A percentile compares a stretch with the other conserved stretches of the same genome.
Evolutionary conservation across 2,329 filamentous ascomycete genomes (phyloP).

Genomic region (Calonectria pseudoturangicola): DNA sequence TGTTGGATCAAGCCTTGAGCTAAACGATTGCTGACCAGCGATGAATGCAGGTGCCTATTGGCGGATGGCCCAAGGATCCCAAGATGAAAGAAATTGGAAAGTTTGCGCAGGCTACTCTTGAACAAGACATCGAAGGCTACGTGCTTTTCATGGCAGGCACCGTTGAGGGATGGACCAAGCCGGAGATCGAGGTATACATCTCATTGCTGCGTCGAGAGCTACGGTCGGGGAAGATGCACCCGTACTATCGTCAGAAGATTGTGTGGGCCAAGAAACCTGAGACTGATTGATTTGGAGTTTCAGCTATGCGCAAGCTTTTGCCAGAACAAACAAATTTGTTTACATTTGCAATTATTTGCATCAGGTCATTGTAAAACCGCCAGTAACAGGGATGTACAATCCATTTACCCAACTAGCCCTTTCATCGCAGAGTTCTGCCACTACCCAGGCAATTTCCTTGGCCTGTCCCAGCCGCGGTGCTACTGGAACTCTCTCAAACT

Average conservation of each 20-base stretch:
- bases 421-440: conserved; percentile 7
- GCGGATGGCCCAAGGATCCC: conserved; percentile 39
- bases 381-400: conserved; percentile 10
- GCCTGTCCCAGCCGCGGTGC: neutral
- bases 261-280: conserved; percentile 43
- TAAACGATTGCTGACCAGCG: too few species aligned
- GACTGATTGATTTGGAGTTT: neutral
- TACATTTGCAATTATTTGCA: too few species aligned
- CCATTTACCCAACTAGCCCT: conserved; percentile 11
- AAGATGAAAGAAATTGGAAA: conserved; percentile 41
- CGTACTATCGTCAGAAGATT: conserved; percentile 44
- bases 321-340: too few species aligned
- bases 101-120: conserved; percentile 43
- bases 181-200: conserved; percentile 47
- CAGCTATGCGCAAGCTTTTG: neutral
- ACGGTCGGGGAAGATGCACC: conserved; percentile 43
- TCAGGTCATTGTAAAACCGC: neutral
- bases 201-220: conserved; percentile 47
- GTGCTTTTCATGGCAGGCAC: conserved; percentile 47
- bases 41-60: conserved; percentile 40
- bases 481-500: neutral
- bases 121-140: conserved; percentile 48
- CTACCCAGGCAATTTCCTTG: neutral
- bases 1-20: too few species aligned
- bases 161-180: conserved; percentile 45